A percentile compares a stretch with the other conserved stretches of the same genome.
Evolutionary conservation across 164 flowering plant species (phyloP).

Genomic region (Euptelea pleiosperma): DNA sequence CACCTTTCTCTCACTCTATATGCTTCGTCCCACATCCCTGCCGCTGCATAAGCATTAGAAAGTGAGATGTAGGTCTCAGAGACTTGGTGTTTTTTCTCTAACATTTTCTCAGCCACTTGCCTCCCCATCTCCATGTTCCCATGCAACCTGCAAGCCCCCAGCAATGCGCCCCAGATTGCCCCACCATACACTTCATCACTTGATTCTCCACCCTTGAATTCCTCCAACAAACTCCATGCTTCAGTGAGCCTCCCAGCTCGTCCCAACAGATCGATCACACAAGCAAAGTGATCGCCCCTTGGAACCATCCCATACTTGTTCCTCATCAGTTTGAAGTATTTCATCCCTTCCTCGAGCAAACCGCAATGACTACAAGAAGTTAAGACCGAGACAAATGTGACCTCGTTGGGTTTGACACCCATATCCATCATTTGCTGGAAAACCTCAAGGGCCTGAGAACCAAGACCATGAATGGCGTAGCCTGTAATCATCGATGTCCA

Average conservation of each 20-base stretch:
- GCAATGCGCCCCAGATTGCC: constrained; percentile 27
- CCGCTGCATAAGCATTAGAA: constrained; percentile 37
- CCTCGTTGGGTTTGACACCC: constrained; percentile 36
- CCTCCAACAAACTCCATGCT: constrained; percentile 28
- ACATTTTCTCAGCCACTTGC: constrained; percentile 29
- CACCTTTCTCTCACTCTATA: constrained; percentile 27
- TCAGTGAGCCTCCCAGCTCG: constrained; percentile 36
- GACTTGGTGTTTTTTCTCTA: constrained; percentile 27
- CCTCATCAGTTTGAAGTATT: constrained; percentile 31
- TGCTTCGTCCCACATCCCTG: constrained; percentile 39
- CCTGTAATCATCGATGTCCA: constrained; percentile 41
- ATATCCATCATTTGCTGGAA: constrained; percentile 28
- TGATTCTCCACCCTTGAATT: constrained; percentile 14
- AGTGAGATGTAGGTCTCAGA: constrained; percentile 26
- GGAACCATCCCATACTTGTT: constrained; percentile 26
- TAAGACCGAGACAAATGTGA: constrained; percentile 39
- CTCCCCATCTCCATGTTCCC: constrained; percentile 36
- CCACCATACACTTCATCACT: constrained; percentile 8
- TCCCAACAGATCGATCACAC: constrained; percentile 40
- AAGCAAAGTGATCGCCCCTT: constrained; percentile 32
- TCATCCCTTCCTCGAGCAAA: constrained; percentile 32
- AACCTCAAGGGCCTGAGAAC: constrained; percentile 27
- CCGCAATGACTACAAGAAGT: constrained; percentile 39
- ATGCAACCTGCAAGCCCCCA: constrained; percentile 41
- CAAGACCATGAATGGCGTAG: constrained; percentile 34